Percentiles rank a stretch among this genome's conserved stretches.
Evolutionary conservation across 768 basidiomycete species (phyloP).

Genomic region (Mycena vitilis): DNA sequence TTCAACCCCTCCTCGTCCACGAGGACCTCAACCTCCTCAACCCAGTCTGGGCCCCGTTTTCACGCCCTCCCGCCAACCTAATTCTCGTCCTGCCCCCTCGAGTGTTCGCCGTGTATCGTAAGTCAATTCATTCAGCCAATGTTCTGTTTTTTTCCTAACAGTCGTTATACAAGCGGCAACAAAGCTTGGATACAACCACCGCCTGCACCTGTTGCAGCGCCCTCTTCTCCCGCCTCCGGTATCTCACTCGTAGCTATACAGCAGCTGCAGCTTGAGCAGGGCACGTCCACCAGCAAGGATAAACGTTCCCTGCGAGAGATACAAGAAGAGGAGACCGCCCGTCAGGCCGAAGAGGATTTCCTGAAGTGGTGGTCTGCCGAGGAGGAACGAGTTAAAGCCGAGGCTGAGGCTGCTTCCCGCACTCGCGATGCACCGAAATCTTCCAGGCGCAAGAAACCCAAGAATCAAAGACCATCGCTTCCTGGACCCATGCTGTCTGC

Average conservation of each 20-base stretch:
- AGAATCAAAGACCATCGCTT: constrained; percentile 19
- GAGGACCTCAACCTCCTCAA: constrained; percentile 43
- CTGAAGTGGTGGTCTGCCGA: constrained; percentile 91
- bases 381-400: constrained; percentile 73
- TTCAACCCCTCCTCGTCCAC: constrained; percentile 38
- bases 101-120: constrained; percentile 62
- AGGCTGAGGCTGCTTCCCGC: constrained; percentile 49
- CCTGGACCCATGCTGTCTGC: constrained; percentile 31
- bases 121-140: constrained; percentile 40
- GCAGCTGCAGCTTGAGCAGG: constrained; percentile 74
- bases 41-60: constrained; percentile 73
- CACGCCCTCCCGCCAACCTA: constrained; percentile 64
- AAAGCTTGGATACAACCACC: constrained; percentile 77
- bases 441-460: constrained; percentile 29
- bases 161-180: constrained; percentile 45
- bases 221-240: constrained; percentile 46
- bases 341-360: constrained; percentile 81
- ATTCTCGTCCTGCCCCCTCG: constrained; percentile 41
- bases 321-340: constrained; percentile 82
- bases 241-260: constrained; percentile 90
- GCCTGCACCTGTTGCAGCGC: constrained; percentile 57
- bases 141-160: constrained; percentile 10
- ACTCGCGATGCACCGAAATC: constrained; percentile 27
- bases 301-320: constrained; percentile 82
- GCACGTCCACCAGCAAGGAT: constrained; percentile 53